phyloP scores from a whole-genome alignment of 306 rosid genomes.

The Vicia villosa region DNA sequence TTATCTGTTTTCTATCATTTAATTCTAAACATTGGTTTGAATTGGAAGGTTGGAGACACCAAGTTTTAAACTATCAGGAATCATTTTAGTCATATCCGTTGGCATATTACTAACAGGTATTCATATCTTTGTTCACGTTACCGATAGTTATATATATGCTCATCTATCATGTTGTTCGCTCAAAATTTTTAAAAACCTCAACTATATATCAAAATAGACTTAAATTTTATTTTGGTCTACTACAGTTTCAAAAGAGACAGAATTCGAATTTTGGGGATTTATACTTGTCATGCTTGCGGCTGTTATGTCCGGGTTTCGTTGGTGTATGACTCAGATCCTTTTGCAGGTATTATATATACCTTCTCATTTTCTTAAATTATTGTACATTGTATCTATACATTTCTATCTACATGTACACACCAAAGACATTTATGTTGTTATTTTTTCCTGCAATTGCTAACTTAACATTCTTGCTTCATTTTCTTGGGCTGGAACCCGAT shows the following conservation, averaged over 20 bases:
- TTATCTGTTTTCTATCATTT: slow-evolving; percentile 32
- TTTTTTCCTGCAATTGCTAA: slow-evolving; percentile 22
- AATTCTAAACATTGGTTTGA: slow-evolving; percentile 43
- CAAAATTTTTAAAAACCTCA: no score
- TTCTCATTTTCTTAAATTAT: slow-evolving; percentile 15
- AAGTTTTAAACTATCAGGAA: slow-evolving; percentile 83
- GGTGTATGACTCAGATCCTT: slow-evolving; percentile 99
- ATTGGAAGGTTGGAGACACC: slow-evolving; percentile 92
- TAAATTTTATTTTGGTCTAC: slow-evolving; percentile 31
- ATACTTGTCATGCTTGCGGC: slow-evolving; percentile 97
- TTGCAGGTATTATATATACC: slow-evolving; percentile 65
- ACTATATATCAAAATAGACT: no score
- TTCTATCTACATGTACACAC: not conserved
- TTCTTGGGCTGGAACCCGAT: slow-evolving; percentile 52
- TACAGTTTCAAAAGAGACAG: slow-evolving; percentile 88
- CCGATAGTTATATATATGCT: not conserved
- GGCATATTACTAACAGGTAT: slow-evolving; percentile 95
- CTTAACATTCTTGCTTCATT: slow-evolving; percentile 35
- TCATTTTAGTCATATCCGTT: slow-evolving; percentile 72
- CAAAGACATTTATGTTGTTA: not conserved
- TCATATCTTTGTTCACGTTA: slow-evolving; percentile 11
- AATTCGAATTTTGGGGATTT: slow-evolving; percentile 86
- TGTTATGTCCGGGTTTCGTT: slow-evolving; percentile 98
- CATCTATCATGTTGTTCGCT: no score
- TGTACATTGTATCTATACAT: slow-evolving; percentile 8